Conservation (phyloP, 2,329 filamentous ascomycete genomes). For the Calonectria multiphialidica region DNA sequence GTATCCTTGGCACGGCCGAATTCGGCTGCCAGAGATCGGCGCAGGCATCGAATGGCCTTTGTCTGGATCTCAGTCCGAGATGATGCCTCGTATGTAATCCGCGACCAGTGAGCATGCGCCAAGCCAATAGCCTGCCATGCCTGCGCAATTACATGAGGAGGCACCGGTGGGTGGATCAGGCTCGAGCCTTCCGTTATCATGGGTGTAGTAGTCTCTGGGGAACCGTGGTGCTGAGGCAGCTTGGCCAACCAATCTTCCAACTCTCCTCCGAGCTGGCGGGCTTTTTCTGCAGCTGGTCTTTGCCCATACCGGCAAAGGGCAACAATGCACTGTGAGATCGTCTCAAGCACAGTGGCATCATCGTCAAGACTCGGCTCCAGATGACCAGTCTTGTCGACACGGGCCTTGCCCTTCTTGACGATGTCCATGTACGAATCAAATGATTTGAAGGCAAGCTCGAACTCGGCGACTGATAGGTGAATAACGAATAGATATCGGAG, state of each 20-base stretch:
- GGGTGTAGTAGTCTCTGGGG: constrained; percentile 43
- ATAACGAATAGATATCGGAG: constrained; percentile 88
- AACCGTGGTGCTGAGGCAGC: constrained; percentile 51
- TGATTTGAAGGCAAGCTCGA: constrained; percentile 90
- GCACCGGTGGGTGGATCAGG: constrained; percentile 59
- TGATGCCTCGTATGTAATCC: constrained; percentile 81
- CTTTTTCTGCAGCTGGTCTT: constrained; percentile 81
- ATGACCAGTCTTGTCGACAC: constrained; percentile 83
- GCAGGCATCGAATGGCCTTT: constrained; percentile 81
- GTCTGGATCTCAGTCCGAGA: constrained; percentile 79
- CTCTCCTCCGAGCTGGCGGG: constrained; percentile 75
- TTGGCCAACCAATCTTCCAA: constrained; percentile 83
- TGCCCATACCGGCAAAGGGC: constrained; percentile 87
- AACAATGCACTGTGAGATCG: constrained; percentile 83
- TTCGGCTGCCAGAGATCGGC: constrained; percentile 77
- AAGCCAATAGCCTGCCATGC: constrained; percentile 89
- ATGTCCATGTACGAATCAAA: constrained; percentile 94
- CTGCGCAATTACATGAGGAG: constrained; percentile 72
- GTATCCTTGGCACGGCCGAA: constrained; percentile 76
- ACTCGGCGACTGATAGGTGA: constrained; percentile 89
- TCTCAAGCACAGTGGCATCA: constrained; percentile 81
- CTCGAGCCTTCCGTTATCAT: constrained; percentile 48
- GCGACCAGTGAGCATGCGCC: constrained; percentile 88
- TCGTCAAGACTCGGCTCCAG: constrained; percentile 80
- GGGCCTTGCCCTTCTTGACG: constrained; percentile 84